Base-by-base conservation (phyloP, 345 rosid genomes). In the Salix caprea region DNA sequence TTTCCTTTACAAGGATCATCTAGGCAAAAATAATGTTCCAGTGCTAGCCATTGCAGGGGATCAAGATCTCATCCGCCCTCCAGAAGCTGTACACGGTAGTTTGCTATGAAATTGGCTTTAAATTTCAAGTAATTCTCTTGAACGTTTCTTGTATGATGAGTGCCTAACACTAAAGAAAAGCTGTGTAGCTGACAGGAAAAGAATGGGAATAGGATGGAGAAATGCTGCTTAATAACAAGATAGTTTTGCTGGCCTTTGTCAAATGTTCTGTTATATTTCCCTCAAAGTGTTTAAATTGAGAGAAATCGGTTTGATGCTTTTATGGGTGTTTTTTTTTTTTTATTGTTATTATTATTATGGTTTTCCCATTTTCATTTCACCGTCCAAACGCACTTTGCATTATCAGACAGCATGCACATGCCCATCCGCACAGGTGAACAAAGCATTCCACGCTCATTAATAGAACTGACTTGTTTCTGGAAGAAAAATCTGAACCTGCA, bases 81-180 rank as follows among this genome's bases (percentile, higher is more conserved):
- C 93, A 0, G 92, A 89, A 52, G 98, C 97, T 10, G 99, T 89
- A 72, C 87, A 91, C 52, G 97, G 99, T 90, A 88, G 30, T 32
- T 58, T 28, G 23, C 58, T 42, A 52, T 26, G 28, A 26, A 34
- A 9, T 56, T 56, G 44, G 69, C 23, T 50, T 18, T 48, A 26
- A 46, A 28, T 30, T 21, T 28, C 7, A 21, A 32, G 16, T 69
- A 74, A 52, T 40, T 46, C 19, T 58, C 74, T 21, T 68, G 13
- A 23, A 3, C 18, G 19, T 52, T 36, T 64, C 42, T 65, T 65
- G 62, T 6, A 13, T 32, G n/a, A 30, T 52, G 34, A 42, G 37
- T 48, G 21, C 32, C 24, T 50, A 50, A 70, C 46, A 42, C 37
- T 21, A 54, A 6, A 54, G 62, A 10, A 3, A n/a, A 8, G 62